Evolutionary conservation across 140 eudicot genomes (phyloP).

Genomic region (Oenanthe javanica): DNA sequence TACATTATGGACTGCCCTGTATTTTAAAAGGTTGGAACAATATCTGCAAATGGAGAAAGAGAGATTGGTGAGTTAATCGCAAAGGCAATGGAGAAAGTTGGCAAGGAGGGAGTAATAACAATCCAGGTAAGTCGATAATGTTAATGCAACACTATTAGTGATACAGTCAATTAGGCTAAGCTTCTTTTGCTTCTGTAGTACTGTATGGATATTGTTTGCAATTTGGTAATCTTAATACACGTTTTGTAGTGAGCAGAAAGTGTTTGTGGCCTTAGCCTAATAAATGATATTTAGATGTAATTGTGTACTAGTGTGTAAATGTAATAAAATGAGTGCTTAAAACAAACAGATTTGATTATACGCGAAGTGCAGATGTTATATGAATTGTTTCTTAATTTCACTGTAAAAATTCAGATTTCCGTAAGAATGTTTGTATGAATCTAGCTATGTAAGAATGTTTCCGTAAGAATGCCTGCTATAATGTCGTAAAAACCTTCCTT

Average conservation of each 20-base stretch:
- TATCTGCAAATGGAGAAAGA: slow-evolving; percentile 88
- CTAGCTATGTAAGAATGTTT: background rate
- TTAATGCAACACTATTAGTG: background rate
- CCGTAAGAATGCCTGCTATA: too few species aligned
- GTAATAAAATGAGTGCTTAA: background rate
- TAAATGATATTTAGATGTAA: background rate
- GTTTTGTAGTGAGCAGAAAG: background rate
- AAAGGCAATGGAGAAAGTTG: slow-evolving; percentile 91
- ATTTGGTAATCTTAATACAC: background rate
- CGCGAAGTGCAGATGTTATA: background rate
- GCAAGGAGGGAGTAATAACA: slow-evolving; percentile 91
- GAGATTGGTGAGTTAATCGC: slow-evolving; percentile 93
- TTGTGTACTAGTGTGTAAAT: background rate
- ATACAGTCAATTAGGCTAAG: background rate
- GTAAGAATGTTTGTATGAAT: background rate
- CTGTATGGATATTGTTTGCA: background rate
- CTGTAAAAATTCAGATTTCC: background rate
- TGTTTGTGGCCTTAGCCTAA: background rate
- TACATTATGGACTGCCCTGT: background rate
- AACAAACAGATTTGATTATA: background rate
- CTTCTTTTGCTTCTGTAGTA: background rate
- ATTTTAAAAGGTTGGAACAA: slow-evolving; percentile 65
- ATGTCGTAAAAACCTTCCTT: background rate
- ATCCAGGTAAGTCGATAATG: slow-evolving; percentile 47
- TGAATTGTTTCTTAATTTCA: background rate